Evolutionary conservation across 2,329 filamentous ascomycete genomes (phyloP), one percentile per base, ranked within the genome.

Genomic region (Ceratocystiopsis brevicomis): DNA sequence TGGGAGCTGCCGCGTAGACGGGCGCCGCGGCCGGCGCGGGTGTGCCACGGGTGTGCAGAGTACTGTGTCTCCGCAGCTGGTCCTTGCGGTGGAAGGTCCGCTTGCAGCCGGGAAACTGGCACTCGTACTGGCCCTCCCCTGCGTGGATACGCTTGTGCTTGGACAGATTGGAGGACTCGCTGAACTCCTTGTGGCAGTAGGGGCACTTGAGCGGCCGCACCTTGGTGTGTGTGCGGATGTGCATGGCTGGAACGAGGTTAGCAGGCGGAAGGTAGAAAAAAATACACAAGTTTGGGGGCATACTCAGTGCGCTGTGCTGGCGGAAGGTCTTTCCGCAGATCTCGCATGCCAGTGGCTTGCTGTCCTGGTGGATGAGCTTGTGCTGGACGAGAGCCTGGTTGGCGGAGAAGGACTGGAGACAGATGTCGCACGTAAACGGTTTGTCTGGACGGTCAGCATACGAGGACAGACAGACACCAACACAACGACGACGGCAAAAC

Each of bases 301-400:
- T 66, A 77, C 73, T 79, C 18, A 78, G 60, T 18, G 76, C 76
- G 48, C 73, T 78, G 49, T 79, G 76, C 48, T 80, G 76, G 42
- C 77, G 74, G 52, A 81, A 81, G 0, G 63, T 61, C 53, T 74
- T 75, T 18, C 56, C 58, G 49, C 75, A 78, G 34, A 63, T 64
- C 4, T 55, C 52, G 53, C 78, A 82, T 37, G 65, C 59, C 58
- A 73, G 77, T 21, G 77, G 76, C 48, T 72, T 77, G 47, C 73
- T 69, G 36, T 75, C 73, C 0, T 75, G 77, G 52, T 83, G 78
- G 2, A 71, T 78, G 16, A 76, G 68, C 53, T 72, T 65, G 51
- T 83, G 78, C 53, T 81, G 77, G 37, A 73, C 69, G 8, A 81
- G 64, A 1, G 78, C 73, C 54, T 81, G 77, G 50, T 76, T 72